A percentile compares a stretch with the other conserved stretches of the same genome.
phyloP scores from a whole-genome alignment of 495 filamentous ascomycete genomes.

The Tuber calosporum region DNA sequence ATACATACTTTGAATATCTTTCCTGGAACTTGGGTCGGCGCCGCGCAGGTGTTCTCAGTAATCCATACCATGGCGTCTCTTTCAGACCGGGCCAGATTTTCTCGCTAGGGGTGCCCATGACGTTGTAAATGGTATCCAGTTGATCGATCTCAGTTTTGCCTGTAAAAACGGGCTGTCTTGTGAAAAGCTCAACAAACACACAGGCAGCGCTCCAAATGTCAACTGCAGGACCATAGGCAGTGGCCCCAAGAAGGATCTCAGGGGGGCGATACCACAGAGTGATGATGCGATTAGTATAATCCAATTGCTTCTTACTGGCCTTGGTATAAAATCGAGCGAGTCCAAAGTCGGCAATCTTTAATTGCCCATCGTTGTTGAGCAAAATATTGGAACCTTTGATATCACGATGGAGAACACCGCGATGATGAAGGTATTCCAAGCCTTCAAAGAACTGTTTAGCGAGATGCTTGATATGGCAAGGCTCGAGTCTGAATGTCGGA shows the following conservation, averaged over 20 bases:
- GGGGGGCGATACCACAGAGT: slow-evolving; percentile 96
- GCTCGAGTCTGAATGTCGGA: slow-evolving; percentile 78
- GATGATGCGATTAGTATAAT: slow-evolving; percentile 98
- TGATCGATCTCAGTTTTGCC: slow-evolving; percentile 93
- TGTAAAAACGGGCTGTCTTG: slow-evolving; percentile 86
- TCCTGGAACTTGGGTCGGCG: slow-evolving; percentile 74
- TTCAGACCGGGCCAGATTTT: slow-evolving; percentile 77
- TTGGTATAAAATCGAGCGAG: slow-evolving; percentile 96
- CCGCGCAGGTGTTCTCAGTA: slow-evolving; percentile 68
- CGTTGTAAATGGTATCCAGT: slow-evolving; percentile 86
- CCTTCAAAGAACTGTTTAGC: slow-evolving; percentile 91
- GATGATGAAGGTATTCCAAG: slow-evolving; percentile 85
- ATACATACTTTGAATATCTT: slow-evolving; percentile 58
- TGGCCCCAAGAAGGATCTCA: slow-evolving; percentile 88
- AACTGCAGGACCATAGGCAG: slow-evolving; percentile 85
- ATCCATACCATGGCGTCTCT: slow-evolving; percentile 93
- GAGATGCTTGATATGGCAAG: slow-evolving; percentile 86
- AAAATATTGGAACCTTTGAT: slow-evolving; percentile 94
- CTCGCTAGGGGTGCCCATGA: slow-evolving; percentile 81
- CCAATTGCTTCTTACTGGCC: slow-evolving; percentile 62
- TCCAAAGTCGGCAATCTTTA: slow-evolving; percentile 96
- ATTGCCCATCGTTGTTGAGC: slow-evolving; percentile 73
- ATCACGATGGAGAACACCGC: slow-evolving; percentile 90
- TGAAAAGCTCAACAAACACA: slow-evolving; percentile 95
- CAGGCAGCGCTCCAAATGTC: slow-evolving; percentile 98